Base-by-base conservation (phyloP, 805 yeast genomes). In the Myxozyma monticola region DNA sequence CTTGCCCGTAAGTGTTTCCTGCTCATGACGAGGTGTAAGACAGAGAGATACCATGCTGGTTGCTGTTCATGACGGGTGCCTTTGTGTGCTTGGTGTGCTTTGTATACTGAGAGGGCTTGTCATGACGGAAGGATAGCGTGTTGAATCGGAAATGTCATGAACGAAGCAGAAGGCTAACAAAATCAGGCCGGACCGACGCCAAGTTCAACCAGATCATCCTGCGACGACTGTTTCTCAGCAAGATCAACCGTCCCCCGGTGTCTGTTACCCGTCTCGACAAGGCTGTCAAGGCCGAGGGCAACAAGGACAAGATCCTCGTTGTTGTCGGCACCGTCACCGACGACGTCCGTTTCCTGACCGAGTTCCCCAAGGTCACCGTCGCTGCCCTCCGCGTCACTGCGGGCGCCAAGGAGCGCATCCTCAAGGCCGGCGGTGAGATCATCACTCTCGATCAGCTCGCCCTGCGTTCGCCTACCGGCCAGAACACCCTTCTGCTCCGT, bases 361-460 rank as follows among this genome's bases (percentile, higher is more conserved):
- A 83, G 69, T 81, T 88, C 83, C 98, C 98, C 80, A 90, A 90
- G 85, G 79, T 91, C 71, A 87, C 98, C 64, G 88, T 93, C 69
- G 98, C 99, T 71, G 99, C 99, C 76, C 85, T 93, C 76, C 89
- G 96, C 80, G 90, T 93, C 89, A 93, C 99, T 68, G 95, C 93
- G 71, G 87, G 93, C 78, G 99, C 99, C 76, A 88, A 85, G 78
- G 97, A 96, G 72, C 88, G 87, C 77, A 93, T 93, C 75, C 68
- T 82, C 71, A 91, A 91, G 84, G 91, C 91, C 73, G 99, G 99
- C 79, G 99, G 99, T 84, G 99, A 93, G 83, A 88, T 88, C 72
- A 85, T 93, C 85, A 93, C 99, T 73, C 84, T 93, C 69, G 99
- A 93, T 78, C 97, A 93, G 82, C 88, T 93, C 70, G 99, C 99